A percentile compares a stretch with the other conserved stretches of the same genome.
Conservation (phyloP, 345 rosid genomes). For the Capsella bursapastoris region DNA sequence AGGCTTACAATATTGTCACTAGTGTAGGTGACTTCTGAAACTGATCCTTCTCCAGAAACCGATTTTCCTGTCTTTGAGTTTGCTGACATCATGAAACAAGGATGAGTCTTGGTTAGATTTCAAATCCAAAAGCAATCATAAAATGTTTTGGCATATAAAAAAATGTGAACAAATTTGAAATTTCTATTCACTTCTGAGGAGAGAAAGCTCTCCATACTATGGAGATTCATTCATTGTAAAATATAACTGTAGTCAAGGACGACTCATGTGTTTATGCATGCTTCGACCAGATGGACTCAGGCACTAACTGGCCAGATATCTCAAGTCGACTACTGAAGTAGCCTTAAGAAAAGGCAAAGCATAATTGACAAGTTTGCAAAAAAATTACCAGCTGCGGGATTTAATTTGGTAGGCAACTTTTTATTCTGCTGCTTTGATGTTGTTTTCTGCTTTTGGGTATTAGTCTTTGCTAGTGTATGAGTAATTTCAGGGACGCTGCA, state of each 20-base stretch:
- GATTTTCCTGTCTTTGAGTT: constrained; percentile 9
- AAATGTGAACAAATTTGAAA: neutral
- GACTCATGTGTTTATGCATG: constrained; percentile 9
- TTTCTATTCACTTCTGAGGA: constrained; percentile 3
- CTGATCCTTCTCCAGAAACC: constrained; percentile 40
- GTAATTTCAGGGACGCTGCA: constrained; percentile 39
- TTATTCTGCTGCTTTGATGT: constrained; percentile 42
- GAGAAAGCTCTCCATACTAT: neutral
- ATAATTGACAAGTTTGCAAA: constrained; percentile 9
- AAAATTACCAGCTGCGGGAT: constrained; percentile 49
- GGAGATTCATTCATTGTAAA: neutral
- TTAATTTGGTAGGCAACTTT: constrained; percentile 40
- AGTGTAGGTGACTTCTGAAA: constrained; percentile 37
- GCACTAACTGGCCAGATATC: constrained; percentile 3
- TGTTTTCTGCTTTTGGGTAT: constrained; percentile 36
- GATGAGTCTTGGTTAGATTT: neutral
- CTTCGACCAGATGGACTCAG: constrained; percentile 15
- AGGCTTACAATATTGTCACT: constrained; percentile 39
- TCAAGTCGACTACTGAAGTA: neutral
- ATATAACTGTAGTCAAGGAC: neutral
- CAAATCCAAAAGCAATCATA: constrained; percentile 5
- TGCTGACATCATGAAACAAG: constrained; percentile 26
- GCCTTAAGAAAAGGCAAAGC: constrained; percentile 4
- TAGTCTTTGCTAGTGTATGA: constrained; percentile 34
- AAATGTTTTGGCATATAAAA: neutral